phyloP scores from a whole-genome alignment of 495 filamentous ascomycete species.

The Astrothelium subdiscretum region DNA sequence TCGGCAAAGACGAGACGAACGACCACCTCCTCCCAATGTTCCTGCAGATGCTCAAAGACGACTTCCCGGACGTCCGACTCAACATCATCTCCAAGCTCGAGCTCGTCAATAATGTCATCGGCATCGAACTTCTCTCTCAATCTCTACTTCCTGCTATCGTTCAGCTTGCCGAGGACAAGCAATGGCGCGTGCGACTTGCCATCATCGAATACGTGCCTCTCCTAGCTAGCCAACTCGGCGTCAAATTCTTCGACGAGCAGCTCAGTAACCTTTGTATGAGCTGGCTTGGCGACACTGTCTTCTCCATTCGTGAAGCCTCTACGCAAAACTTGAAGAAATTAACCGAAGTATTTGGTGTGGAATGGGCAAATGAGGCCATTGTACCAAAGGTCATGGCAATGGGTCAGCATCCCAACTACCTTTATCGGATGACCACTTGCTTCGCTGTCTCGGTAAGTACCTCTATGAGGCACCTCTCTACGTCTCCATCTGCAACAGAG shows the following conservation, averaged over 20 bases:
- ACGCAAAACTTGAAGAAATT: constrained; percentile 96
- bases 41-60: constrained; percentile 97
- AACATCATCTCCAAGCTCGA: constrained; percentile 99
- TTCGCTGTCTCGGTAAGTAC: constrained; percentile 87
- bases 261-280: constrained; percentile 92
- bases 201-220: constrained; percentile 99
- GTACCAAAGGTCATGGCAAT: constrained; percentile 97
- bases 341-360: constrained; percentile 94
- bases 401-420: constrained; percentile 95
- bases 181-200: constrained; percentile 94
- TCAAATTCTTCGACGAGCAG: constrained; percentile 97
- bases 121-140: constrained; percentile 91
- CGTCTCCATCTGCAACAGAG: constrained; percentile 1
- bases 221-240: constrained; percentile 87
- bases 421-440: constrained; percentile 98
- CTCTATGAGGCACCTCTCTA: neutral
- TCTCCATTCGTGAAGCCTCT: constrained; percentile 93
- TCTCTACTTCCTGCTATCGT: constrained; percentile 97
- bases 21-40: constrained; percentile 97
- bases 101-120: constrained; percentile 97
- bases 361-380: constrained; percentile 95
- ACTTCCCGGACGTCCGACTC: constrained; percentile 92
- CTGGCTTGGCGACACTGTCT: constrained; percentile 98
- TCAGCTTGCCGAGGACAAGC: constrained; percentile 95
- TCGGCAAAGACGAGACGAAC: constrained; percentile 97